Evolutionary conservation across 2,329 filamentous ascomycete genomes (phyloP), one percentile per base, ranked within the genome.

Genomic region (Beauveria medogensis): DNA sequence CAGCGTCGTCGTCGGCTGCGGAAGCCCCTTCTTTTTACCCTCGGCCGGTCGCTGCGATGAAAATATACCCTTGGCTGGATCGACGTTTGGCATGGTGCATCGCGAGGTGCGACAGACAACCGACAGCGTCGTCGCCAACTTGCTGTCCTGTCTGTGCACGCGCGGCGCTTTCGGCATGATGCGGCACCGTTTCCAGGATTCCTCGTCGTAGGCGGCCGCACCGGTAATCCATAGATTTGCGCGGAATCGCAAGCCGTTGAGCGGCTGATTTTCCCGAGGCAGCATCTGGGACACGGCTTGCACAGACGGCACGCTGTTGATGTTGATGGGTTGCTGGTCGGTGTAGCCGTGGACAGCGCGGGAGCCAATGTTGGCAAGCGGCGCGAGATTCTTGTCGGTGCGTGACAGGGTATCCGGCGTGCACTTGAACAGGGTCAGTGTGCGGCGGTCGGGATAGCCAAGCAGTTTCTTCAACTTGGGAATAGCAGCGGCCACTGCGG

Each of bases 1-100:
- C 41, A 71, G 16, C 0, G 69, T 67, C 8, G 69, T 66, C 16
- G 68, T 69, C 0, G 69, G 69, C 58, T 71, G 69, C 0, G 68
- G 65, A 5, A 56, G 68, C 0, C 68, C 69, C 51, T 63, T 67
- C 6, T 63, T 65, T 54, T 60, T 63, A 0, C 55, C 64, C 20
- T 41, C 50, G 0, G 40, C 52, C 18, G 64, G 62, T 3, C 3
- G 16, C 2, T 63, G 55, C 16, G 55, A 20, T n/a, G 60, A 63
- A 8, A 65, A 63, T 3, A 46, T 20, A 2, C 58, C 64, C 0
- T 26, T 59, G 0, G 28, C 58, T 5, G 63, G 64, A 20, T 65
- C 64, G 34, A 65, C 63, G 14, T 65, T 65, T 3, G 64, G 62
- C 63, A 65, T 65, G 0, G 64, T 65, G 18, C 64, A 65, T 22